phyloP scores from a whole-genome alignment of 192 early-diverging fungal genomes.

The Funneliformis mosseae region DNA sequence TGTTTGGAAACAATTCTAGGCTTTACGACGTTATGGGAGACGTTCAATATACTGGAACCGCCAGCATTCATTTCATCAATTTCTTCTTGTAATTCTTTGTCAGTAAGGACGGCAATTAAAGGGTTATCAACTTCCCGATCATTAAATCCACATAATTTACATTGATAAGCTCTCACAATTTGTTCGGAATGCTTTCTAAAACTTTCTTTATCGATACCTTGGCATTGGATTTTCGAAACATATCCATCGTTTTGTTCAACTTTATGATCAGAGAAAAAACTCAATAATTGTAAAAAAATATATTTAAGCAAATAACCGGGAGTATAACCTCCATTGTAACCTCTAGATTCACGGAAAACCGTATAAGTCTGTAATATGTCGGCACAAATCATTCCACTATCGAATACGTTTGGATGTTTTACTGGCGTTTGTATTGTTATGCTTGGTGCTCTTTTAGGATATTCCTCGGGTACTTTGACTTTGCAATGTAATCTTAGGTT shows the following conservation, averaged over 20 bases:
- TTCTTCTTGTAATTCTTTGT: background rate
- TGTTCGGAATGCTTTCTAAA: background rate
- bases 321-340: slow-evolving; percentile 22
- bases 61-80: background rate
- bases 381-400: background rate
- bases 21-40: background rate
- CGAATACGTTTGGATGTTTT: background rate
- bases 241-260: background rate
- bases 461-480: background rate
- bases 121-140: background rate
- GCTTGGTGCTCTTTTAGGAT: background rate
- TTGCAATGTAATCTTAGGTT: background rate
- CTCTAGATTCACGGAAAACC: background rate
- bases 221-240: background rate
- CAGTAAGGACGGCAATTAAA: background rate
- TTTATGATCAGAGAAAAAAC: slow-evolving; percentile 9
- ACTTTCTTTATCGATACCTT: background rate
- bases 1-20: background rate
- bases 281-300: slow-evolving; percentile 21
- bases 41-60: background rate
- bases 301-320: slow-evolving; percentile 22
- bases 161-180: background rate
- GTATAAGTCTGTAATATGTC: slow-evolving; percentile 5
- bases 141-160: background rate
- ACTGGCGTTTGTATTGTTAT: slow-evolving; percentile 13